Evolutionary conservation across 169 alveolate species (phyloP), one percentile per base, ranked within the genome.

Genomic region (Plasmodium sp.): DNA sequence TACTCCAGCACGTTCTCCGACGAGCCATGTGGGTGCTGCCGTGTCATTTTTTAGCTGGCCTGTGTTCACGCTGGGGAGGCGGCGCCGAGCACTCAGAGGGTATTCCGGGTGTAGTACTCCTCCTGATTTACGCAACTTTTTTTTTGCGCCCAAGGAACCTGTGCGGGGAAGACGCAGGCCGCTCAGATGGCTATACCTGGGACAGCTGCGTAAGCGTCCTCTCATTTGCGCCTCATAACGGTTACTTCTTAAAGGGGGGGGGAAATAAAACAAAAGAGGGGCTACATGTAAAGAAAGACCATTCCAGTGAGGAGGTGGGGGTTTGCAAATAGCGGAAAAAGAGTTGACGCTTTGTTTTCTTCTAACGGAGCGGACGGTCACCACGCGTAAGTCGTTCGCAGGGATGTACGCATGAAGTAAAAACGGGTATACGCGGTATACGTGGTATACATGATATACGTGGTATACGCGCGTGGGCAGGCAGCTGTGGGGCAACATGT

Each of bases 1-100:
- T 45, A 16, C 9, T 80, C 92, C 34, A 90, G 48, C 27, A 90
- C 5, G 54, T 81, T 72, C 18, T 90, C 92, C 14, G 81, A 80
- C 1, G 56, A 22, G 72, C 73, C 51, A 67, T n/a, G 9, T 62
- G 81, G 79, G 67, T 16, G 7, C 16, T 80, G 74, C 5, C 9
- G 36, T 14, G 71, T 62, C 94, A 79, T 90, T 45, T 54, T 86
- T 71, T 77, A 5, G 9, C 18, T 51, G 22, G 62, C 9, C 6
- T 51, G 62, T 51, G 22, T 51, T 51, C 62, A 12, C 62, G 16
- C 4, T 51, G 62, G 62, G 27, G 12, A 0, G 62, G 62, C 2
- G 62, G 62, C 6, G 7, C 7, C 22, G 62, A 18, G 62, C 4
- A 51, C 12, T 51, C 22, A 10, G 16, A 43, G 14, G 0, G 16